Conservation (phyloP, 305 asterid species). For the Fraxinus floribunda region DNA sequence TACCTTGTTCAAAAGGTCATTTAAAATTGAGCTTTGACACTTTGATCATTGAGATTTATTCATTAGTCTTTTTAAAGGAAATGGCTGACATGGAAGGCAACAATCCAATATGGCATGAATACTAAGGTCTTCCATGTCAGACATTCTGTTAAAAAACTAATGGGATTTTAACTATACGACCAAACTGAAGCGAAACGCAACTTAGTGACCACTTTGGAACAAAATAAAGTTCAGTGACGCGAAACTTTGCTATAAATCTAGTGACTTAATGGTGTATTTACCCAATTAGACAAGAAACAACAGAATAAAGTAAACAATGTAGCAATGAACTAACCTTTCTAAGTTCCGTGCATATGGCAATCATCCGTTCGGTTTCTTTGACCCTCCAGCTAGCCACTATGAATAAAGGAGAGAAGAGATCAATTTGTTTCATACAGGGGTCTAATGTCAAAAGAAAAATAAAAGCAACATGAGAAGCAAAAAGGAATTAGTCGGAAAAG, state of each 20-base stretch:
- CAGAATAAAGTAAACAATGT: not conserved
- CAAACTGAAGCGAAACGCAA: not conserved
- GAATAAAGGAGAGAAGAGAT: constrained; percentile 7
- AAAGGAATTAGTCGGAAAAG: not conserved
- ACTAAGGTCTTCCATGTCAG: not conserved
- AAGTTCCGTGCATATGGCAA: constrained; percentile 95
- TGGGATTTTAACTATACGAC: not conserved
- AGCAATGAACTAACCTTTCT: constrained; percentile 64
- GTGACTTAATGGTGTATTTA: not conserved
- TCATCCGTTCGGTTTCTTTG: constrained; percentile 97
- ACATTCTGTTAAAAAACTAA: not conserved
- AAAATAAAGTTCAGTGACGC: not conserved
- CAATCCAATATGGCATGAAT: not conserved
- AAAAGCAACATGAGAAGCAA: not conserved
- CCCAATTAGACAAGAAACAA: not conserved
- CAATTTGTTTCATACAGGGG: not conserved
- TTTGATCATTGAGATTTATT: not conserved
- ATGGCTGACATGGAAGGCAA: not conserved
- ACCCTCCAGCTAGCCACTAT: constrained; percentile 99
- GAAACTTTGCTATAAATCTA: not conserved
- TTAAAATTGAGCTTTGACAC: not conserved
- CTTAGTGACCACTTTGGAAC: not conserved
- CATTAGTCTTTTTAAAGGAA: not conserved
- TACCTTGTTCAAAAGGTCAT: not conserved
- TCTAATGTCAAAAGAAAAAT: constrained; percentile 7